Percentiles rank a stretch among this genome's conserved stretches.
These are phyloP conservation scores for Mycena alexandri DNA, from an alignment of 768 basidiomycete genomes.

Conservation along the genomic window DNA sequence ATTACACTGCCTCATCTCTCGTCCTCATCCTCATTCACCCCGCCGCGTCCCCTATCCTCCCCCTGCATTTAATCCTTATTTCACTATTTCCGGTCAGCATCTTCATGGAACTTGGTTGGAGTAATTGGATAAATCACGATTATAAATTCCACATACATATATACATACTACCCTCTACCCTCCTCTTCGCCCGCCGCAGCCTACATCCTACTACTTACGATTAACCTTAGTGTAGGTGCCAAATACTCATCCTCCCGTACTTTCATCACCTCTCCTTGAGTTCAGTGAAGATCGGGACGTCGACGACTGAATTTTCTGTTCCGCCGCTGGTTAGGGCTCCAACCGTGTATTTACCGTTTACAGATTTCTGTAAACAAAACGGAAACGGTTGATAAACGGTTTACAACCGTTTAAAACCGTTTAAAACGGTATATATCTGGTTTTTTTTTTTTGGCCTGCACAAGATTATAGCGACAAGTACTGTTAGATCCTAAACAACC, in stretches of 20 bases:
- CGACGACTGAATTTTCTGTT: too few species aligned
- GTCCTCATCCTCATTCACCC: slow-evolving; percentile 18
- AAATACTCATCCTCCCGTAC: slow-evolving; percentile 17
- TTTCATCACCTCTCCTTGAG: not conserved
- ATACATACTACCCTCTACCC: not conserved
- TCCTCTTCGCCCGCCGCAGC: slow-evolving; percentile 14
- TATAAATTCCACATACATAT: slow-evolving; percentile 5
- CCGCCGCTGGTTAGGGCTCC: too few species aligned
- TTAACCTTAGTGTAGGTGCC: slow-evolving; percentile 31
- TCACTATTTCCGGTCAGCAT: slow-evolving; percentile 23
- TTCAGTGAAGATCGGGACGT: too few species aligned
- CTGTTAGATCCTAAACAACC: too few species aligned
- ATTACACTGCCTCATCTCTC: slow-evolving; percentile 7
- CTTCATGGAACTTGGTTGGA: slow-evolving; percentile 14
- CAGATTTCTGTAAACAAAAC: too few species aligned
- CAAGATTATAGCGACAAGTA: too few species aligned
- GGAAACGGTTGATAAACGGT: too few species aligned
- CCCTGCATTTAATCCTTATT: slow-evolving; percentile 33
- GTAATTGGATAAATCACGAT: slow-evolving; percentile 24
- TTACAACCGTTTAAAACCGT: too few species aligned
- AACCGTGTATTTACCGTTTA: too few species aligned
- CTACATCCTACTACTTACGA: slow-evolving; percentile 29
- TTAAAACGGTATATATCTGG: too few species aligned
- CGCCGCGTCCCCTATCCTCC: slow-evolving; percentile 24
- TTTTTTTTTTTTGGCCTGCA: too few species aligned